phyloP scores from a whole-genome alignment of 495 filamentous ascomycete genomes.

The Penicillium taxi region DNA sequence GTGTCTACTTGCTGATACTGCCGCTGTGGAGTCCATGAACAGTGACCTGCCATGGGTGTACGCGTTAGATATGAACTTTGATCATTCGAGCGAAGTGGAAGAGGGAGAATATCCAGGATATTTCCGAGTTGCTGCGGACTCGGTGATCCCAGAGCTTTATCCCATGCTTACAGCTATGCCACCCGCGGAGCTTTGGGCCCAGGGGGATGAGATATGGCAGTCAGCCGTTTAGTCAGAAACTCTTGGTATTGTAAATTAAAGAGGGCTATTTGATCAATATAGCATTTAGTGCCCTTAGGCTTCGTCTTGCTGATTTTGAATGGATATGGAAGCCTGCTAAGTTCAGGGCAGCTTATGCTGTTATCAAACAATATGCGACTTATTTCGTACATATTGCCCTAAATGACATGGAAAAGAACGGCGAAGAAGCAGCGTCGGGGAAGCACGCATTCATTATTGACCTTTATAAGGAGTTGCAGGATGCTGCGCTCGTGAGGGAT shows the following conservation, averaged over 20 bases:
- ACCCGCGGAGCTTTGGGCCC: slow-evolving; percentile 1
- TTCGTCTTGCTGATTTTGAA: too few relatives aligned
- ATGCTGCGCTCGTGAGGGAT: too few relatives aligned
- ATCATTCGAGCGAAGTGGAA: neutral
- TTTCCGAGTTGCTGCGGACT: slow-evolving; percentile 1
- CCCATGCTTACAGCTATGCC: slow-evolving; percentile 3
- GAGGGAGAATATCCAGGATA: slow-evolving; percentile 4
- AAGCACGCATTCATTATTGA: too few relatives aligned
- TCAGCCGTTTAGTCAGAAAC: neutral
- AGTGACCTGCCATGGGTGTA: slow-evolving; percentile 1
- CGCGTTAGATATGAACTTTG: slow-evolving; percentile 2
- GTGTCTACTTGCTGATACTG: slow-evolving; percentile 1
- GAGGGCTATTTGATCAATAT: too few relatives aligned
- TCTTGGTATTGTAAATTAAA: neutral
- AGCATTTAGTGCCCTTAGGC: too few relatives aligned
- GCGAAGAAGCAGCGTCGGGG: too few relatives aligned
- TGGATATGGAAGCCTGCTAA: too few relatives aligned
- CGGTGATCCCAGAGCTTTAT: slow-evolving; percentile 1
- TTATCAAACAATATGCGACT: too few relatives aligned
- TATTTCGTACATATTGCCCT: too few relatives aligned
- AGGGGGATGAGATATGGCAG: slow-evolving; percentile 1
- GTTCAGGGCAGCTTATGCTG: too few relatives aligned
- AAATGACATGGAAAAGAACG: too few relatives aligned
- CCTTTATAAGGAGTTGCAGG: too few relatives aligned
- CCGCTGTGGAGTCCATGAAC: neutral